Percentiles rank a stretch among this genome's conserved stretches.
phyloP scores from a whole-genome alignment of 352 stramenopile species.

The Peronospora tabacina region DNA sequence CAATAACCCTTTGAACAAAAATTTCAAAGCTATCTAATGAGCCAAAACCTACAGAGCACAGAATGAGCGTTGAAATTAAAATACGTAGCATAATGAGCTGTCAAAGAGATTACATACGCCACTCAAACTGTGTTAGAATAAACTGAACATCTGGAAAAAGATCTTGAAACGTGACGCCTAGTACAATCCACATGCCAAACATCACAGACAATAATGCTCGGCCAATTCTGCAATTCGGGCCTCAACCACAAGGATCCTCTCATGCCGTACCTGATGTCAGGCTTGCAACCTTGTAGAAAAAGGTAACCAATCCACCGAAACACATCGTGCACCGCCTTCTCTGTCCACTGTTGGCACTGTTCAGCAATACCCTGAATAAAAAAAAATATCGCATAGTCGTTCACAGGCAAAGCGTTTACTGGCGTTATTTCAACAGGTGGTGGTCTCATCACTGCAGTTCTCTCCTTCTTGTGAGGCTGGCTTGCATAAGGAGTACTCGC shows the following conservation, averaged over 20 bases:
- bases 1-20: slow-evolving; percentile 18
- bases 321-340: slow-evolving; percentile 27
- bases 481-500: not conserved
- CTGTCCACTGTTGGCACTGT: slow-evolving; percentile 28
- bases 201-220: not conserved
- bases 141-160: slow-evolving; percentile 27
- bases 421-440: not conserved
- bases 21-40: slow-evolving; percentile 33
- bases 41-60: slow-evolving; percentile 27
- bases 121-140: slow-evolving; percentile 38
- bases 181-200: not conserved
- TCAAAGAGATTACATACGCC: slow-evolving; percentile 25
- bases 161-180: slow-evolving; percentile 28
- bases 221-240: not conserved
- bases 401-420: slow-evolving; percentile 10
- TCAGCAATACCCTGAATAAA: slow-evolving; percentile 37
- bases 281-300: slow-evolving; percentile 31
- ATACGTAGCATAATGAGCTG: not conserved
- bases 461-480: slow-evolving; percentile 1
- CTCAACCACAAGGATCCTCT: not conserved
- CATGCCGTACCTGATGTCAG: slow-evolving; percentile 30
- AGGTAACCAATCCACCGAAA: slow-evolving; percentile 31
- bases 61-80: slow-evolving; percentile 1
- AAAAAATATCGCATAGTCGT: slow-evolving; percentile 30
- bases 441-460: not conserved